A percentile compares a stretch with the other conserved stretches of the same genome.
Evolutionary conservation across 2,329 filamentous ascomycete genomes (phyloP).

Genomic region (Apiospora pterosperma): DNA sequence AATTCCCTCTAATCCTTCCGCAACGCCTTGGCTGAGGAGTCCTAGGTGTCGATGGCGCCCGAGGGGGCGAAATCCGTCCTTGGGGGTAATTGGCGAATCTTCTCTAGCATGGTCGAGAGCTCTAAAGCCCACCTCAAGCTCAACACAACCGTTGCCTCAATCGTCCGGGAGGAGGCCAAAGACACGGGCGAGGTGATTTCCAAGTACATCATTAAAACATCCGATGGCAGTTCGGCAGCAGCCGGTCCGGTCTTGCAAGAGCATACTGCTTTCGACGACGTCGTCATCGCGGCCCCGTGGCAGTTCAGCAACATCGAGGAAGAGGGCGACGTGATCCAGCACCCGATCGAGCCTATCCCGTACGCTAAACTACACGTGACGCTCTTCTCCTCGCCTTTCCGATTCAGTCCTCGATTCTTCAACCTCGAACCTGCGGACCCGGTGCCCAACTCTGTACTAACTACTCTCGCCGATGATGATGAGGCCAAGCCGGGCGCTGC

Average conservation of each 20-base stretch:
- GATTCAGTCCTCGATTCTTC: constrained; percentile 72
- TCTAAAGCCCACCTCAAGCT: constrained; percentile 60
- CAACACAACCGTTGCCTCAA: constrained; percentile 64
- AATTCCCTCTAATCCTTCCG: not conserved
- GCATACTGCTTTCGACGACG: constrained; percentile 64
- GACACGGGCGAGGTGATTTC: constrained; percentile 33
- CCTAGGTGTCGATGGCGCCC: constrained; percentile 76
- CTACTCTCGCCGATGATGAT: constrained; percentile 67
- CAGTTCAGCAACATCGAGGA: constrained; percentile 72
- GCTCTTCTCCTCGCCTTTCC: constrained; percentile 74
- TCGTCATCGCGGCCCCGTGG: constrained; percentile 79
- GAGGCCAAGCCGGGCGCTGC: constrained; percentile 44
- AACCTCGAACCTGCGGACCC: constrained; percentile 52
- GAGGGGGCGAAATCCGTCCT: constrained; percentile 75
- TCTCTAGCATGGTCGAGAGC: constrained; percentile 70
- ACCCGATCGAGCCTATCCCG: constrained; percentile 71
- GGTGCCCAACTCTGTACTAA: constrained; percentile 75
- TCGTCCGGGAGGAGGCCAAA: constrained; percentile 48
- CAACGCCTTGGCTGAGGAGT: not conserved
- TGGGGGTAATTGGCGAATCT: constrained; percentile 94
- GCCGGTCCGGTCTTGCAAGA: constrained; percentile 33
- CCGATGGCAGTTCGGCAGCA: constrained; percentile 16
- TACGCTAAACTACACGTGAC: constrained; percentile 89
- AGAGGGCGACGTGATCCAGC: constrained; percentile 64
- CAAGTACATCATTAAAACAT: constrained; percentile 46